These are phyloP conservation scores for Lichtheimia hyalospora DNA, from an alignment of 371 early-diverging fungal genomes.

Conservation along the genomic window DNA sequence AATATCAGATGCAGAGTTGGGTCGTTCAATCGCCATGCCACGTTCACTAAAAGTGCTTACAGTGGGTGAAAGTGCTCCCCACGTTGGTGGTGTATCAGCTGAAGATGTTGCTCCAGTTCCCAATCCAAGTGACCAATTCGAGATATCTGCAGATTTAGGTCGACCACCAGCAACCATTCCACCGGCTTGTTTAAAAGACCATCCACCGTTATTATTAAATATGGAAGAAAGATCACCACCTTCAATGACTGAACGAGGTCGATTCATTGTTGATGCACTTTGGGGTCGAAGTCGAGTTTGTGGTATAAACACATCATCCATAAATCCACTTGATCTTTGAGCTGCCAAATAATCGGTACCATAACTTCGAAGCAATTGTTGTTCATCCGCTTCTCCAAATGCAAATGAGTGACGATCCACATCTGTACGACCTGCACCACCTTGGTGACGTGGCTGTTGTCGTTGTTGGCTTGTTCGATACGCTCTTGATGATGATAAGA, in stretches of 20 bases:
- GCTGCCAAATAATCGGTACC: constrained; percentile 9
- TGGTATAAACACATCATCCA: not conserved
- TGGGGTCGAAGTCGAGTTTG: constrained; percentile 5
- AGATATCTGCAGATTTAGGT: constrained; percentile 66
- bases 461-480: not conserved
- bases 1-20: constrained; percentile 51
- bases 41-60: constrained; percentile 32
- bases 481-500: constrained; percentile 37
- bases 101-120: not conserved
- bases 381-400: constrained; percentile 55
- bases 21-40: constrained; percentile 46
- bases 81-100: not conserved
- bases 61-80: constrained; percentile 45
- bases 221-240: constrained; percentile 49
- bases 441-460: constrained; percentile 27
- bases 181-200: constrained; percentile 3
- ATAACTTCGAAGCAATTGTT: constrained; percentile 7
- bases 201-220: constrained; percentile 20
- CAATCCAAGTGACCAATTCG: constrained; percentile 22
- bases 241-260: constrained; percentile 53
- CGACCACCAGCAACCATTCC: constrained; percentile 34
- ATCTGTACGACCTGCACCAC: constrained; percentile 34
- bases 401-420: constrained; percentile 75
- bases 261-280: constrained; percentile 3
- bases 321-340: not conserved